A percentile compares a stretch with the other conserved stretches of the same genome.
These are phyloP conservation scores for Polytrichum commune DNA, from an alignment of 225 moss, liverwort and hornwort species.

Conservation along the genomic window DNA sequence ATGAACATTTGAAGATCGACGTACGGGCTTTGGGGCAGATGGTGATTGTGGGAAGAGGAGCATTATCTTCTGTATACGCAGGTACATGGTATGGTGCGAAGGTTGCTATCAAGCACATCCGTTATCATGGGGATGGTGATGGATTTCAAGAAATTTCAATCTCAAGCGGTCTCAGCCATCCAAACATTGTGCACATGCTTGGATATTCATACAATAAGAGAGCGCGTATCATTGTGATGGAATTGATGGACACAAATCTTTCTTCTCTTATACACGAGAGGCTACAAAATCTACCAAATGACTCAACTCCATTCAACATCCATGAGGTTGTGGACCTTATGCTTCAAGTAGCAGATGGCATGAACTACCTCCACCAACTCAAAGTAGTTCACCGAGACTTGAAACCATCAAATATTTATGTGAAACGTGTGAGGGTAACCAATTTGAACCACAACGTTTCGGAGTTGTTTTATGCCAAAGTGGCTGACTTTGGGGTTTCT, in stretches of 20 bases:
- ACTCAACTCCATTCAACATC: not conserved
- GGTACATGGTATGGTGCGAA: not conserved
- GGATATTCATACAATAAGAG: not conserved
- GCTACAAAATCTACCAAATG: not conserved
- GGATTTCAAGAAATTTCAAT: not conserved
- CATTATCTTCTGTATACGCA: not conserved
- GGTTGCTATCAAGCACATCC: slow-evolving; percentile 3
- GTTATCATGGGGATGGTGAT: not conserved
- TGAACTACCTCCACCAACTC: slow-evolving; percentile 8
- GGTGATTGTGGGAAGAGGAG: not conserved
- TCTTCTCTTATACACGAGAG: not conserved
- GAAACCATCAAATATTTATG: slow-evolving; percentile 6
- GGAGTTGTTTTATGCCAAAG: slow-evolving; percentile 6
- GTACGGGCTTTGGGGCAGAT: not conserved
- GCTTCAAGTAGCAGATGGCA: slow-evolving; percentile 11
- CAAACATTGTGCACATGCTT: slow-evolving; percentile 12
- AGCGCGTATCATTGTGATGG: not conserved
- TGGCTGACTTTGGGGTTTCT: slow-evolving; percentile 9
- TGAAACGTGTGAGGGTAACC: not conserved
- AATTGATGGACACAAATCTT: slow-evolving; percentile 10
- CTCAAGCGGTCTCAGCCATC: slow-evolving; percentile 8
- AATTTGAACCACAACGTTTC: not conserved
- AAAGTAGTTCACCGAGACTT: slow-evolving; percentile 9
- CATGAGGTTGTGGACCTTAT: slow-evolving; percentile 15
- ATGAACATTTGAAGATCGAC: not conserved